These are phyloP conservation scores for Agaricus blazei DNA, from an alignment of 768 basidiomycete species.

Conservation along the genomic window DNA sequence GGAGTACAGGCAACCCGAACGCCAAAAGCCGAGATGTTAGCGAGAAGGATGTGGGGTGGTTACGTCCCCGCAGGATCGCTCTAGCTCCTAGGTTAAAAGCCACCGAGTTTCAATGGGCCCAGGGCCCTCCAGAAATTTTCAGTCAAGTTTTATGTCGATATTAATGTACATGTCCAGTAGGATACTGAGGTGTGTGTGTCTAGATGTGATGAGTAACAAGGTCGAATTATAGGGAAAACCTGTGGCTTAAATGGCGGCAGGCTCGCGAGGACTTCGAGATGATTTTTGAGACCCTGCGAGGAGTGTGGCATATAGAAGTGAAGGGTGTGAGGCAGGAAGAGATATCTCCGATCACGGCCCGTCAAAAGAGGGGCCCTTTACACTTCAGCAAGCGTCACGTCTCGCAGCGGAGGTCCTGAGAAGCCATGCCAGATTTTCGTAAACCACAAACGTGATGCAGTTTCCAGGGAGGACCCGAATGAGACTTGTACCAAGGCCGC, in stretches of 20 bases:
- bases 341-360: not conserved
- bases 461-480: constrained; percentile 95
- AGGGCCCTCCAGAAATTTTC: too few species aligned
- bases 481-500: constrained; percentile 90
- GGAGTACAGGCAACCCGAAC: too few species aligned
- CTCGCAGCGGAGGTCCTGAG: constrained; percentile 61
- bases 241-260: not conserved
- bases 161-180: too few species aligned
- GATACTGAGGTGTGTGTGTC: not conserved
- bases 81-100: too few species aligned
- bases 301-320: not conserved
- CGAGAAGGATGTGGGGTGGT: too few species aligned
- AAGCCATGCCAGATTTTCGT: constrained; percentile 88
- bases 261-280: not conserved
- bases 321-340: not conserved
- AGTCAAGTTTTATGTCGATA: too few species aligned
- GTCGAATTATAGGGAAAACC: not conserved
- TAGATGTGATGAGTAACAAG: not conserved
- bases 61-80: too few species aligned
- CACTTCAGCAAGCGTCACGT: constrained; percentile 28
- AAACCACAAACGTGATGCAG: constrained; percentile 97
- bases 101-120: too few species aligned
- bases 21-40: too few species aligned
- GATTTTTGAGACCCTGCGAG: not conserved
- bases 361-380: not conserved